Evolutionary conservation across 192 early-diverging fungal species (phyloP), one percentile per base, ranked within the genome.

Genomic region (Gamsiella multidivaricata): DNA sequence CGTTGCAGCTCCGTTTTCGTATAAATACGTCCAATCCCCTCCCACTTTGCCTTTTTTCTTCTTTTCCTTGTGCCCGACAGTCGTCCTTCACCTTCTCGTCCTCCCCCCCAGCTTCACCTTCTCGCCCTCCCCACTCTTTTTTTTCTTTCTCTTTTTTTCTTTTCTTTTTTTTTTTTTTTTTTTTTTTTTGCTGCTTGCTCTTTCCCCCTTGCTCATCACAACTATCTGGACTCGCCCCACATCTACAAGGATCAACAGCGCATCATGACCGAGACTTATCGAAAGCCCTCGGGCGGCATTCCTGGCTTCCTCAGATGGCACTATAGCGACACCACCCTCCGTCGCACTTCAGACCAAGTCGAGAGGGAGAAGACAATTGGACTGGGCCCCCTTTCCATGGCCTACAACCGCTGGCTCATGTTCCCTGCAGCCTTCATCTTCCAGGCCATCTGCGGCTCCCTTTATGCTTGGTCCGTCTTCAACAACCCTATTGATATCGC

Each of bases 391-490:
- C 12, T 56, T 9, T 41, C 53, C 39, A 36, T 69, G 23, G 78
- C 72, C 34, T 92, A 89, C 85, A 87, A 83, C 36, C 82, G 88
- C 5, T 91, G 85, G 87, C 85, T 89, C 76, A 85, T 94, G 58
- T 83, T 92, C 58, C 88, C 89, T 7, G 81, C 88, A 1, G 91
- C 90, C 0, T 82, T 94, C 29, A 54, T 92, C 47, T 92, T 86
- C 54, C 92, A 94, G 69, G 89, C 91, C 52, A 90, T 89, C 69
- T 82, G 87, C 52, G 92, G 91, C 28, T 88, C 87, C 29, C 88
- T 94, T 50, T 94, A 94, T 72, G 88, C 91, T 36, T 94, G 88
- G 89, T 90, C 88, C 32, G 90, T 92, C 37, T 91, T 89, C 79
- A 92, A 94, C 81, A 80, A 86, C 33, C 89, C 90, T 50, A 91